These are phyloP conservation scores for Peniophora sp. DNA, from an alignment of 1,284 basidiomycete species.

Conservation along the genomic window DNA sequence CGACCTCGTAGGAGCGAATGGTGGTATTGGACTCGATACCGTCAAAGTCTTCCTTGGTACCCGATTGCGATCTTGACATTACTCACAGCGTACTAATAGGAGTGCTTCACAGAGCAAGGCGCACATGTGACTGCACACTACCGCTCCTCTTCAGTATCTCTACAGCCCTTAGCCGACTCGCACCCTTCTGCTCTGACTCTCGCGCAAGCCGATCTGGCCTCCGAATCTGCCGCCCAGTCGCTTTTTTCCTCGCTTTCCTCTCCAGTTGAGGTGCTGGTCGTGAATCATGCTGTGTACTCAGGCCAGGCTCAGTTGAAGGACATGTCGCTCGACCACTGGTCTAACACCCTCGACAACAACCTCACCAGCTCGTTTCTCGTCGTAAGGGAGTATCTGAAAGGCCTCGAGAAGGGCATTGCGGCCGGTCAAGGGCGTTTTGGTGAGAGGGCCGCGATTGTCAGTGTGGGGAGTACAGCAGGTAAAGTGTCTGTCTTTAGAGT, in stretches of 20 bases:
- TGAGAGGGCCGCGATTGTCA: constrained; percentile 36
- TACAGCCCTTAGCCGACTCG: constrained; percentile 33
- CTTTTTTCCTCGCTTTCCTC: constrained; percentile 39
- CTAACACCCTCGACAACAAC: constrained; percentile 52
- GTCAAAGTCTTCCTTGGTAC: constrained; percentile 45
- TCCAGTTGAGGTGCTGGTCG: constrained; percentile 46
- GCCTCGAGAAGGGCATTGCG: constrained; percentile 33
- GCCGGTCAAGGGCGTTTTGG: constrained; percentile 20
- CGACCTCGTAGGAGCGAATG: constrained; percentile 22
- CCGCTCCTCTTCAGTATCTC: constrained; percentile 42
- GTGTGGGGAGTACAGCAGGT: constrained; percentile 67
- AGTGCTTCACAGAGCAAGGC: constrained; percentile 44
- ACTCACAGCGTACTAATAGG: neutral
- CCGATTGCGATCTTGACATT: no score
- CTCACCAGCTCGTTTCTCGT: constrained; percentile 65
- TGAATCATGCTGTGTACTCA: constrained; percentile 62
- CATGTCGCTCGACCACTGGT: constrained; percentile 63
- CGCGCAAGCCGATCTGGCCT: constrained; percentile 50
- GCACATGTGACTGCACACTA: constrained; percentile 71
- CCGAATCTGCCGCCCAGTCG: constrained; percentile 40
- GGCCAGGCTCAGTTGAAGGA: constrained; percentile 37
- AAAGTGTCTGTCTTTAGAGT: no score
- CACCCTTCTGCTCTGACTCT: constrained; percentile 29
- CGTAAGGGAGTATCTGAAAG: constrained; percentile 48
- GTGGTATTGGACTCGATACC: constrained; percentile 60